Percentiles rank a stretch among this genome's conserved stretches.
Evolutionary conservation across 202 grass and related monocot species (phyloP).

Genomic region (Miscanthus sacchariflorus): DNA sequence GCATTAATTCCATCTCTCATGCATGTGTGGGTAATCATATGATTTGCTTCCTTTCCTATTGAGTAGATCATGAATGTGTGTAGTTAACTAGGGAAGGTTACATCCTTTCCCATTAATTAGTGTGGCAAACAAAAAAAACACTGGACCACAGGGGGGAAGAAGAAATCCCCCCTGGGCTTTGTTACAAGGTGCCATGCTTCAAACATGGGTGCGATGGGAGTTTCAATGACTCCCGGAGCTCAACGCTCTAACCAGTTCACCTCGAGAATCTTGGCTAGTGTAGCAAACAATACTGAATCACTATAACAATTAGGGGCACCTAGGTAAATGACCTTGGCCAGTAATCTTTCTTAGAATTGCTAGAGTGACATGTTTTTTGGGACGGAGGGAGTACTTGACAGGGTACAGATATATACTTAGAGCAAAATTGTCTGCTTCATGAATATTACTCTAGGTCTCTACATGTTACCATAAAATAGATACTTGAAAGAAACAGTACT

Average conservation of each 20-base stretch:
- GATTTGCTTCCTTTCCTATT: background rate
- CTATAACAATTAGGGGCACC: background rate
- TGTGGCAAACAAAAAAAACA: too few relatives aligned
- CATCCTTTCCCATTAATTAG: background rate
- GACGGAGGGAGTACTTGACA: background rate
- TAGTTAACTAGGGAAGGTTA: background rate
- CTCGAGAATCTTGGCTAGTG: background rate
- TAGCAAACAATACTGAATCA: background rate
- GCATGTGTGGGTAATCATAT: background rate
- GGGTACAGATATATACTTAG: background rate
- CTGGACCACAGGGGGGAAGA: too few relatives aligned
- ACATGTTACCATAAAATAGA: slow-evolving; percentile 6
- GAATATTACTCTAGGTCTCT: background rate
- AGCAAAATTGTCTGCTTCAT: background rate
- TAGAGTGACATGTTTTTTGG: background rate
- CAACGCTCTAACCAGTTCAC: background rate
- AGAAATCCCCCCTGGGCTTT: background rate
- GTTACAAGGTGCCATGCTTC: background rate
- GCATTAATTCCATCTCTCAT: background rate
- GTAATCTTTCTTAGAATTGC: background rate
- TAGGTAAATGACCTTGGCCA: background rate
- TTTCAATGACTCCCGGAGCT: background rate
- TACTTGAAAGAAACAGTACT: background rate
- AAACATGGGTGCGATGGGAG: background rate
- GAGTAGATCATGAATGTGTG: background rate